Percentiles rank a stretch among this genome's conserved stretches.
phyloP scores from a whole-genome alignment of 164 flowering plant genomes.

The Macadamia tetraphylla region DNA sequence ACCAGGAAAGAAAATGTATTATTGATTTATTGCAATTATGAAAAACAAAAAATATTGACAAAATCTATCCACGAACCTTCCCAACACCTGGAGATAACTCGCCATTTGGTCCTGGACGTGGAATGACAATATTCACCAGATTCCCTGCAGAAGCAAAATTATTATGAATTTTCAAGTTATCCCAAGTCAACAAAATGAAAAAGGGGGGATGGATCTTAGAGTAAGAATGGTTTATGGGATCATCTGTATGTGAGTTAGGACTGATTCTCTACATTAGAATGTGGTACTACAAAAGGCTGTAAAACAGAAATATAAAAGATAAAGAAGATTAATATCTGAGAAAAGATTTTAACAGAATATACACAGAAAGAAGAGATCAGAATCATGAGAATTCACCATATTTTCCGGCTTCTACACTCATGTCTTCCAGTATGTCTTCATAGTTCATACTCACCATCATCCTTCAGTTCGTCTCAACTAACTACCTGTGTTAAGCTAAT shows the following conservation, averaged over 20 bases:
- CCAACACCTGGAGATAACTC: conserved; percentile 77
- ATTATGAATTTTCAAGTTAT: conserved; percentile 4
- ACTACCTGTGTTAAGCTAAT: conserved; percentile 82
- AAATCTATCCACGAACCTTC: conserved; percentile 54
- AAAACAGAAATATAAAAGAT: too few species aligned
- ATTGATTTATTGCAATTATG: too few species aligned
- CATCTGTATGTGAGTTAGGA: conserved; percentile 48
- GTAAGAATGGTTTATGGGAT: conserved; percentile 25
- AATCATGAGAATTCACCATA: conserved; percentile 43
- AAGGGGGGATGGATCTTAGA: conserved; percentile 8
- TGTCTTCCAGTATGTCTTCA: conserved; percentile 87
- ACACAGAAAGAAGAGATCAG: neutral
- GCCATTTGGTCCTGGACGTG: conserved; percentile 76
- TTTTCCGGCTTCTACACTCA: conserved; percentile 82
- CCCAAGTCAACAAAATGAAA: neutral
- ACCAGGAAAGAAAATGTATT: too few species aligned
- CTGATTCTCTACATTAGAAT: conserved; percentile 55
- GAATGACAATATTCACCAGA: conserved; percentile 72
- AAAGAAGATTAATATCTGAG: neutral
- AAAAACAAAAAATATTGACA: neutral
- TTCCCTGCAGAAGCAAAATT: conserved; percentile 50
- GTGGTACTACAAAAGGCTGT: conserved; percentile 29
- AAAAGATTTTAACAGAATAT: neutral
- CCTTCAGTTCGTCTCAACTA: conserved; percentile 64
- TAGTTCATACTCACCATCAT: conserved; percentile 60